A percentile compares a stretch with the other conserved stretches of the same genome.
These are phyloP conservation scores for Danielia oregonensis DNA, from an alignment of 805 yeast species.

Conservation along the genomic window DNA sequence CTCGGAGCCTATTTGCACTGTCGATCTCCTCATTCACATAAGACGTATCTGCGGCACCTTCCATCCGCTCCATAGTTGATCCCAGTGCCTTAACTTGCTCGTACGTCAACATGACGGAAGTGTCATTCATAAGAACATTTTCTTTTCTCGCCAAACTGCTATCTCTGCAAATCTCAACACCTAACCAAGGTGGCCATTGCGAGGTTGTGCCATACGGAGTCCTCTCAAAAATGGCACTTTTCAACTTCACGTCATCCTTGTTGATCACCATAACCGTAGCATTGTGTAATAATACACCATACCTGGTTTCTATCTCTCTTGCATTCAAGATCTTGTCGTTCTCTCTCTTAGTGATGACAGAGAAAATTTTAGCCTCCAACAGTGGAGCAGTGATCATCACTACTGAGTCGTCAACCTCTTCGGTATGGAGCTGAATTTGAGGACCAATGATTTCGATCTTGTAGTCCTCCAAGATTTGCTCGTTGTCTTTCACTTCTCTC, in stretches of 20 bases:
- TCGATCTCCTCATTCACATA: slow-evolving; percentile 1
- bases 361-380: slow-evolving; percentile 64
- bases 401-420: slow-evolving; percentile 46
- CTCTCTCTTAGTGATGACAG: slow-evolving; percentile 47
- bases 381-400: slow-evolving; percentile 70
- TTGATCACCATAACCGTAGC: slow-evolving; percentile 72
- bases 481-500: slow-evolving; percentile 16
- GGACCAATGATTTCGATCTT: slow-evolving; percentile 38
- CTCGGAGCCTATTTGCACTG: slow-evolving; percentile 39
- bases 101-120: slow-evolving; percentile 58
- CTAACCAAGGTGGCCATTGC: slow-evolving; percentile 91
- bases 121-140: slow-evolving; percentile 57
- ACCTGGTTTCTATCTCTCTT: slow-evolving; percentile 55
- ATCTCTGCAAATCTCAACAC: slow-evolving; percentile 64
- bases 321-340: slow-evolving; percentile 31
- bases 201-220: slow-evolving; percentile 58
- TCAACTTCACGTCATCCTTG: slow-evolving; percentile 36
- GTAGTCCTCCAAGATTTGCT: slow-evolving; percentile 36
- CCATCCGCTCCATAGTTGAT: slow-evolving; percentile 9
- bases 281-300: slow-evolving; percentile 61
- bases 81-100: slow-evolving; percentile 40
- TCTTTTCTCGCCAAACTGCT: slow-evolving; percentile 38
- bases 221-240: slow-evolving; percentile 38
- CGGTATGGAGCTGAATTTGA: slow-evolving; percentile 41
- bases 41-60: slow-evolving; percentile 1